These are phyloP conservation scores for Nakazawaea anatomiae DNA, from an alignment of 805 yeast species.

Conservation along the genomic window DNA sequence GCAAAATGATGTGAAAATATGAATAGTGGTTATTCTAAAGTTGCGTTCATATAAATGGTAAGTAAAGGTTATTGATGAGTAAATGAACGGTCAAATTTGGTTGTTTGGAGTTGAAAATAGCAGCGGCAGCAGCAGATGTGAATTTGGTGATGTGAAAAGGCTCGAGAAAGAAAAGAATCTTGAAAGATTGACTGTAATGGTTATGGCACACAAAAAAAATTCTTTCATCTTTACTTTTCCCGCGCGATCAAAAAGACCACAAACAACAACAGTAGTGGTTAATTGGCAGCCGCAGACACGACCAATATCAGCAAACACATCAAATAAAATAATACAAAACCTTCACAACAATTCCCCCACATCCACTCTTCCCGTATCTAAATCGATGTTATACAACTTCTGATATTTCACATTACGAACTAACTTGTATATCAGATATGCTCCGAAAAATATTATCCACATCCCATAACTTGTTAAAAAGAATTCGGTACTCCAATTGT, in stretches of 20 bases:
- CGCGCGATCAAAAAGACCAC: too few species aligned
- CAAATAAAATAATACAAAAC: too few species aligned
- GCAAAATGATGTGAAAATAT: too few species aligned
- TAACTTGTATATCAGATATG: conserved; percentile 45
- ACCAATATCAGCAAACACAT: not conserved
- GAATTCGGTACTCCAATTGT: conserved; percentile 42
- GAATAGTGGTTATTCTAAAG: too few species aligned
- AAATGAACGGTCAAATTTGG: not conserved
- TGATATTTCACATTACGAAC: conserved; percentile 59
- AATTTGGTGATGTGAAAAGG: not conserved
- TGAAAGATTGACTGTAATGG: not conserved
- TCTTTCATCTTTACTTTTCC: not conserved
- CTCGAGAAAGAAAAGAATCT: not conserved
- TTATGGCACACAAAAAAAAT: not conserved
- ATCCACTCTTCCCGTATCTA: conserved; percentile 81
- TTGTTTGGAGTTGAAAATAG: not conserved
- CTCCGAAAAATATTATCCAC: conserved; percentile 34
- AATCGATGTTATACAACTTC: conserved; percentile 67
- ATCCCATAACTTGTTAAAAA: conserved; percentile 53
- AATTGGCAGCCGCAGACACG: not conserved
- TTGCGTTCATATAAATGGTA: too few species aligned
- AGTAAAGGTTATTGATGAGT: too few species aligned
- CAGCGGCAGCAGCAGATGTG: not conserved
- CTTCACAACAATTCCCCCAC: conserved; percentile 70
- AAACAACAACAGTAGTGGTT: not conserved